Conservation (phyloP, 192 early-diverging fungal genomes). For the Coemansia sp. region DNA sequence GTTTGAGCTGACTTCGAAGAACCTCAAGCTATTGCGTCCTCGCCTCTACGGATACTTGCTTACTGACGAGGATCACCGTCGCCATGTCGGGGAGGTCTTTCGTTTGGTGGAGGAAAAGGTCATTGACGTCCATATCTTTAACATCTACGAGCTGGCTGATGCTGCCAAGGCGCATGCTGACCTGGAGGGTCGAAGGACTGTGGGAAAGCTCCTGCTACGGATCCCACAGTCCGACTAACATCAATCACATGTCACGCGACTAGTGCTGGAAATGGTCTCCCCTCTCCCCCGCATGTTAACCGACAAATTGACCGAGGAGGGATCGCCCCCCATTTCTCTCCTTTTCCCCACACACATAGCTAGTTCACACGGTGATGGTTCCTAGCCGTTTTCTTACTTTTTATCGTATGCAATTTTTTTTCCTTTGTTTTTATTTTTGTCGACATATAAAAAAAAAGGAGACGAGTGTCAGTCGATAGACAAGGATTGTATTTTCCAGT, state of each 20-base stretch:
- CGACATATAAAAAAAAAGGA: neutral
- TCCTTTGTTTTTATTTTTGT: too few relatives aligned
- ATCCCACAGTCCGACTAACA: slow-evolving; percentile 11
- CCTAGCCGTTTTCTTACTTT: neutral
- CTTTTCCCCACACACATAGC: too few relatives aligned
- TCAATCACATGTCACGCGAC: slow-evolving; percentile 2
- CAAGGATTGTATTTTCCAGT: neutral
- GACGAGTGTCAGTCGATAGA: neutral
- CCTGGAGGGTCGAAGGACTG: slow-evolving; percentile 71
- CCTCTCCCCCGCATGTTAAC: neutral
- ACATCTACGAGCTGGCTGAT: slow-evolving; percentile 76
- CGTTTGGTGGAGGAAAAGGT: slow-evolving; percentile 60
- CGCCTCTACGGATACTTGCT: slow-evolving; percentile 72
- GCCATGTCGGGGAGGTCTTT: slow-evolving; percentile 51
- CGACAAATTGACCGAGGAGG: slow-evolving; percentile 9
- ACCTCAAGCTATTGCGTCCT: slow-evolving; percentile 75
- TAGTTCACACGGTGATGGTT: neutral
- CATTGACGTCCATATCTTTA: slow-evolving; percentile 72
- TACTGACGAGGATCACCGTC: slow-evolving; percentile 69
- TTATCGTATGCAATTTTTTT: too few relatives aligned
- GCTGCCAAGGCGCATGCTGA: slow-evolving; percentile 78
- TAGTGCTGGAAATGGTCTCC: neutral
- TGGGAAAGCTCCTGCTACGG: slow-evolving; percentile 69
- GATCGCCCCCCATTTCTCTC: neutral
- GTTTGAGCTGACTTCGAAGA: slow-evolving; percentile 66